Conservation (phyloP, 139 green algal species). For the Trebouxia sp. region DNA sequence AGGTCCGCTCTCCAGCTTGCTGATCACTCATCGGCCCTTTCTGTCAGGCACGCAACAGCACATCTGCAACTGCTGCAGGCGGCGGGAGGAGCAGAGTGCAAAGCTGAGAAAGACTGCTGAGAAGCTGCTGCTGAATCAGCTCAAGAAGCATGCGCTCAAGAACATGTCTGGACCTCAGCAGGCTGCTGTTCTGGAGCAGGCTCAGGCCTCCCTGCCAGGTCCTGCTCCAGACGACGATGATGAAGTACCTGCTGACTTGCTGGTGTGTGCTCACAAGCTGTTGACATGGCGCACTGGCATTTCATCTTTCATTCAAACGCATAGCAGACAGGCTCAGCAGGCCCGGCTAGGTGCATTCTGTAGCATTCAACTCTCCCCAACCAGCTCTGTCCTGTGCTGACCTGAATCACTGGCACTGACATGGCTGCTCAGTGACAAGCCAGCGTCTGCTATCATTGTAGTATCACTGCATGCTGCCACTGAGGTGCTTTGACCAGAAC, state of each 20-base stretch:
- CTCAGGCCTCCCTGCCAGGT: not conserved
- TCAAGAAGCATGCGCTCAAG: constrained; percentile 65
- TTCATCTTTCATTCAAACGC: too few relatives aligned
- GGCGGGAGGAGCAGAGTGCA: constrained; percentile 74
- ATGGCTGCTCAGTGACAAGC: too few relatives aligned
- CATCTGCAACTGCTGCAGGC: constrained; percentile 36
- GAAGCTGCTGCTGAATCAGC: constrained; percentile 90
- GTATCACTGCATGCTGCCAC: too few relatives aligned
- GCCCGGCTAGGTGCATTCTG: too few relatives aligned
- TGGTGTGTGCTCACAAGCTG: not conserved
- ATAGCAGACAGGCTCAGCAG: too few relatives aligned
- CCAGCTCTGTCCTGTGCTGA: too few relatives aligned
- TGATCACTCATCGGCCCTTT: not conserved
- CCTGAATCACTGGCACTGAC: too few relatives aligned
- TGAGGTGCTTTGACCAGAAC: too few relatives aligned
- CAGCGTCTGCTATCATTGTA: not conserved
- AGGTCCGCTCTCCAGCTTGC: constrained; percentile 22
- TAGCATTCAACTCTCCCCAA: too few relatives aligned
- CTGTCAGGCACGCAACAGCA: not conserved
- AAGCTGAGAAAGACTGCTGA: constrained; percentile 83
- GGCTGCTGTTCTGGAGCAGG: constrained; percentile 14
- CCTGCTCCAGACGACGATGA: not conserved
- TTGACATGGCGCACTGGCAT: not conserved
- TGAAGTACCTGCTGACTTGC: constrained; percentile 17
- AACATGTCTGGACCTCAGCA: constrained; percentile 24